These are phyloP conservation scores for Pythium guiyangense DNA, from an alignment of 352 stramenopile genomes.

Conservation along the genomic window DNA sequence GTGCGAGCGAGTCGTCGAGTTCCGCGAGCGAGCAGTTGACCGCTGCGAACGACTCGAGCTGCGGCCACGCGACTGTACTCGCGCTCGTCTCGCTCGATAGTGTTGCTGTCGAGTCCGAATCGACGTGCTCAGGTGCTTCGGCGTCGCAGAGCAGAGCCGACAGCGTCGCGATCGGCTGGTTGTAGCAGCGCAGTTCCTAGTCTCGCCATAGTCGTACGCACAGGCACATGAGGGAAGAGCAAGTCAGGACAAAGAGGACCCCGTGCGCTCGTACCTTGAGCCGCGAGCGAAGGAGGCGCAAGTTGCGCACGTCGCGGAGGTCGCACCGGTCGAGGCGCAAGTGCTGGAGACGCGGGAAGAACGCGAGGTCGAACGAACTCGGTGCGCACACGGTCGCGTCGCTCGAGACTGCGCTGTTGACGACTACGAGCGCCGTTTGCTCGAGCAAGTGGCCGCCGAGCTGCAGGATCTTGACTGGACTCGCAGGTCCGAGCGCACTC, in stretches of 20 bases:
- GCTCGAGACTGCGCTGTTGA: conserved; percentile 1
- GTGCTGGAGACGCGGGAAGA: conserved; percentile 16
- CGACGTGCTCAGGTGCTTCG: not conserved
- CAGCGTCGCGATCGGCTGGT: not conserved
- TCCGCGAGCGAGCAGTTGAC: conserved; percentile 11
- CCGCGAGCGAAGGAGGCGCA: conserved; percentile 6
- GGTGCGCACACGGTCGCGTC: conserved; percentile 7
- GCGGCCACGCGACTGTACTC: conserved; percentile 2
- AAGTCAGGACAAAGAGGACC: not conserved
- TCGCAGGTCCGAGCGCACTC: conserved; percentile 8
- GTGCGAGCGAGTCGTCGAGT: conserved; percentile 11
- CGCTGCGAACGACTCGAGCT: conserved; percentile 15
- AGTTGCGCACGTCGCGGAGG: conserved; percentile 4
- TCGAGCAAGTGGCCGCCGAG: conserved; percentile 17
- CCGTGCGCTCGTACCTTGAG: conserved; percentile 4
- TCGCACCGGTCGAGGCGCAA: conserved; percentile 10
- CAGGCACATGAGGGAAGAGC: not conserved
- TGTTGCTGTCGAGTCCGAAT: not conserved
- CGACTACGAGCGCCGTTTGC: conserved; percentile 6
- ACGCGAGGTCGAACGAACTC: conserved; percentile 13
- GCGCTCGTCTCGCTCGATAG: not conserved
- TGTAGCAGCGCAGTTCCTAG: conserved; percentile 15
- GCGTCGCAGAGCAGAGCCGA: conserved; percentile 5
- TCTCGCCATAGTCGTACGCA: not conserved
- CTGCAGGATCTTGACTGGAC: conserved; percentile 11